These are phyloP conservation scores for Capsicum baccatum DNA, from an alignment of 257 asterid species.

Conservation along the genomic window DNA sequence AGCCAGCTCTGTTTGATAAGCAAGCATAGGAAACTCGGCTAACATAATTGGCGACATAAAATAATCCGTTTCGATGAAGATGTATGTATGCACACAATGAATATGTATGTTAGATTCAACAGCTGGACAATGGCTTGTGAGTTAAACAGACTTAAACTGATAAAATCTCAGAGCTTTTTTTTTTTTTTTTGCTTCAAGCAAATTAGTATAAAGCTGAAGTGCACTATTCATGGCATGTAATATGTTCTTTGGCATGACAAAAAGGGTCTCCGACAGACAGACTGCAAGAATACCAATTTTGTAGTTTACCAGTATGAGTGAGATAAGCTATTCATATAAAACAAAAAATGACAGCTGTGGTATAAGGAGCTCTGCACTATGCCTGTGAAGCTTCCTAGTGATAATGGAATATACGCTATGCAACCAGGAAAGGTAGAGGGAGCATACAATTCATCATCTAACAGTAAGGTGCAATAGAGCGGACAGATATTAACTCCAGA, in stretches of 20 bases:
- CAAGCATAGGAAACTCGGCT: not conserved
- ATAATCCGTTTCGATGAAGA: not conserved
- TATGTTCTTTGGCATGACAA: not conserved
- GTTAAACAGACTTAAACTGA: not conserved
- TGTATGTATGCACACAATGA: not conserved
- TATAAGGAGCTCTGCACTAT: not conserved
- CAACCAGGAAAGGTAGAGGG: not conserved
- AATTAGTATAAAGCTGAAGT: not conserved
- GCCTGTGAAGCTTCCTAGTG: not conserved
- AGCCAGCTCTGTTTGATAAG: not conserved
- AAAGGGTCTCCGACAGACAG: not conserved
- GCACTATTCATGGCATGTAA: not conserved
- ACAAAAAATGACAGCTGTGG: not conserved
- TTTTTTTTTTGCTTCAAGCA: not conserved
- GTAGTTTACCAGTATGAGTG: not conserved
- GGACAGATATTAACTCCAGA: not conserved
- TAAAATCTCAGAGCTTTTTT: not conserved
- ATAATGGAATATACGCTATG: not conserved
- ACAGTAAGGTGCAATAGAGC: not conserved
- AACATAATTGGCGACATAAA: not conserved
- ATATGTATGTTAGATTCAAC: not conserved
- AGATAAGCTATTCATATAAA: not conserved
- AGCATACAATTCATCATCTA: constrained; percentile 8
- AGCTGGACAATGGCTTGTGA: not conserved
- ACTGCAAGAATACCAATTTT: not conserved